These are phyloP conservation scores for Durotheca rogersii DNA, from an alignment of 495 filamentous ascomycete genomes.

Conservation along the genomic window DNA sequence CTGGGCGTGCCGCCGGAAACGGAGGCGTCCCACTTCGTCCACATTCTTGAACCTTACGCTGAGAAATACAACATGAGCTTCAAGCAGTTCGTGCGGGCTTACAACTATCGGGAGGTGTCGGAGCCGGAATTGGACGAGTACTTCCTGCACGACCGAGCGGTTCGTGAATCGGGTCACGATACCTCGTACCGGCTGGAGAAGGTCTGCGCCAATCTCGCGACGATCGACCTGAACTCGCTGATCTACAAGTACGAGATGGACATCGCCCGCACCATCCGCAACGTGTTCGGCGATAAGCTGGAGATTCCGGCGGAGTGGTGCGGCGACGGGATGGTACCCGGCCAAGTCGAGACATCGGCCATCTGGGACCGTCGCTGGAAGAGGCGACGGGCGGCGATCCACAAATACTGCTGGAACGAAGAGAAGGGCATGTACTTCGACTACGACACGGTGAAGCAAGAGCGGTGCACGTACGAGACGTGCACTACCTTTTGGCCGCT, in stretches of 20 bases:
- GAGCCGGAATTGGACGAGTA: conserved; percentile 93
- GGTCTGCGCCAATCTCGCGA: conserved; percentile 83
- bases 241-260: conserved; percentile 96
- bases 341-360: conserved; percentile 73
- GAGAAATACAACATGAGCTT: conserved; percentile 80
- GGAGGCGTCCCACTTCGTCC: conserved; percentile 82
- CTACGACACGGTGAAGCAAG: conserved; percentile 79
- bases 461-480: conserved; percentile 77
- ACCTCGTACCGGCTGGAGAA: conserved; percentile 90
- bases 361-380: conserved; percentile 85
- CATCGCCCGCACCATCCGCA: conserved; percentile 79
- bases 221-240: conserved; percentile 89
- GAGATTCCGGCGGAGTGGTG: conserved; percentile 78
- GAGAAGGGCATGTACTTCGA: conserved; percentile 94
- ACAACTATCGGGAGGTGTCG: conserved; percentile 72
- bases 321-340: conserved; percentile 54
- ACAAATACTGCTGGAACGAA: conserved; percentile 89
- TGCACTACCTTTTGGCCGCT: conserved; percentile 95
- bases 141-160: conserved; percentile 91
- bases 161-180: conserved; percentile 96
- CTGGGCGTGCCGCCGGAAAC: conserved; percentile 92
- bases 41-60: conserved; percentile 82
- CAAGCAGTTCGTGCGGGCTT: conserved; percentile 77
- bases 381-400: conserved; percentile 74
- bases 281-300: conserved; percentile 75